These are phyloP conservation scores for Lodderomyces pseudojiufengensis DNA, from an alignment of 1,139 yeast species.

Conservation along the genomic window DNA sequence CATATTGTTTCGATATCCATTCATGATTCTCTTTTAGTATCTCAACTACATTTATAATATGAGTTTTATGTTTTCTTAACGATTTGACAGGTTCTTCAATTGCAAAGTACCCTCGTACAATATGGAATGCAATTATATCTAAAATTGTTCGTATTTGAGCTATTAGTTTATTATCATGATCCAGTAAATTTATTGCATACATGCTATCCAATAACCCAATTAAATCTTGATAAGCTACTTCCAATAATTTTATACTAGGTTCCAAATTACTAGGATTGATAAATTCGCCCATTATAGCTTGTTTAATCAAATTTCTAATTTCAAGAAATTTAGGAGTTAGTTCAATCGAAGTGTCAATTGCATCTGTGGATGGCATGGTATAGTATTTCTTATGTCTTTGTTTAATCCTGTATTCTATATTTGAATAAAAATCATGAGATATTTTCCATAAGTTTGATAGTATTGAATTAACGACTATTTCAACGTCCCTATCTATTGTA, in stretches of 20 bases:
- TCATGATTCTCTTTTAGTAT: constrained; percentile 13
- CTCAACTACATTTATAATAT: constrained; percentile 42
- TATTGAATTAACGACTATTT: constrained; percentile 26
- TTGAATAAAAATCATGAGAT: constrained; percentile 35
- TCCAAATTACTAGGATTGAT: constrained; percentile 35
- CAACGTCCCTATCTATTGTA: constrained; percentile 25
- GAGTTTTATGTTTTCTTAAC: constrained; percentile 60
- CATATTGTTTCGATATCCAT: constrained; percentile 45
- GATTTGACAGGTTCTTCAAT: constrained; percentile 57
- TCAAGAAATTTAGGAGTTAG: constrained; percentile 39
- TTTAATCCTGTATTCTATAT: constrained; percentile 30
- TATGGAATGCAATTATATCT: constrained; percentile 61
- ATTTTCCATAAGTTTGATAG: constrained; percentile 27
- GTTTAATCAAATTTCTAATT: constrained; percentile 38
- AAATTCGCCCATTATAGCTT: constrained; percentile 33
- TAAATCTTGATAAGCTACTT: constrained; percentile 32
- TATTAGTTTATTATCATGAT: constrained; percentile 29
- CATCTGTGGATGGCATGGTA: constrained; percentile 26
- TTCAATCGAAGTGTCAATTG: constrained; percentile 28
- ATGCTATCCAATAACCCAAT: constrained; percentile 22
- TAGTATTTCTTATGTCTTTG: constrained; percentile 39
- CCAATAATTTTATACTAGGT: constrained; percentile 26
- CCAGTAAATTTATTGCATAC: constrained; percentile 16
- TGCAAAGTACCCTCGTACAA: constrained; percentile 60
- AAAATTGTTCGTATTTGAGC: constrained; percentile 42